Percentiles rank a stretch among this genome's conserved stretches.
Evolutionary conservation across 2,329 filamentous ascomycete species (phyloP).

Genomic region (Metarhizium humberi): DNA sequence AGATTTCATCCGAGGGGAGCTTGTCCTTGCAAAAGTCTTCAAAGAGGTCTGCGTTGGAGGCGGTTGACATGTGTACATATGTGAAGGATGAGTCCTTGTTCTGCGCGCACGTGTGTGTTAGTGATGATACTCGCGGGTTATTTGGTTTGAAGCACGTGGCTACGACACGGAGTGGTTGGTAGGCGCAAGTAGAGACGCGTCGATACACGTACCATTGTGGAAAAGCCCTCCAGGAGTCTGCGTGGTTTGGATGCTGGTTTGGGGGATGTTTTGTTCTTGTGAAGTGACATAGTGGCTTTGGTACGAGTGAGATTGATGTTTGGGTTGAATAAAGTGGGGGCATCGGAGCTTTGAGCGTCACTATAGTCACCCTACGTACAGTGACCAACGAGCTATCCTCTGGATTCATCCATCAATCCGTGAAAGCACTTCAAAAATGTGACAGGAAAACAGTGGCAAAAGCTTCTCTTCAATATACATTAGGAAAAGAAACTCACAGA

Average conservation of each 20-base stretch:
- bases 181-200: not conserved
- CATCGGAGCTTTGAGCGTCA: no score
- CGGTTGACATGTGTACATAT: conserved; percentile 64
- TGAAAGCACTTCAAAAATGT: no score
- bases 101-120: conserved; percentile 21
- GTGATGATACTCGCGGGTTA: not conserved
- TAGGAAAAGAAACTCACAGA: no score
- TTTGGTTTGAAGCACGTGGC: not conserved
- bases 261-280: conserved; percentile 7
- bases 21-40: conserved; percentile 66
- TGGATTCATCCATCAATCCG: no score
- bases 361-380: no score
- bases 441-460: no score
- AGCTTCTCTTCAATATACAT: no score
- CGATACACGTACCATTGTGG: not conserved
- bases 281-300: no score
- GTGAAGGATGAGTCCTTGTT: conserved; percentile 70
- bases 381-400: no score
- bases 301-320: no score
- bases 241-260: not conserved
- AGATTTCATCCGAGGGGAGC: conserved; percentile 69
- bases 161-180: not conserved
- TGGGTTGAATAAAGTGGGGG: no score
- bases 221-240: not conserved
- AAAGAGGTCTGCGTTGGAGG: conserved; percentile 65